Conservation (phyloP, 2,329 filamentous ascomycete species). For the Hymenoscyphus linearis region DNA sequence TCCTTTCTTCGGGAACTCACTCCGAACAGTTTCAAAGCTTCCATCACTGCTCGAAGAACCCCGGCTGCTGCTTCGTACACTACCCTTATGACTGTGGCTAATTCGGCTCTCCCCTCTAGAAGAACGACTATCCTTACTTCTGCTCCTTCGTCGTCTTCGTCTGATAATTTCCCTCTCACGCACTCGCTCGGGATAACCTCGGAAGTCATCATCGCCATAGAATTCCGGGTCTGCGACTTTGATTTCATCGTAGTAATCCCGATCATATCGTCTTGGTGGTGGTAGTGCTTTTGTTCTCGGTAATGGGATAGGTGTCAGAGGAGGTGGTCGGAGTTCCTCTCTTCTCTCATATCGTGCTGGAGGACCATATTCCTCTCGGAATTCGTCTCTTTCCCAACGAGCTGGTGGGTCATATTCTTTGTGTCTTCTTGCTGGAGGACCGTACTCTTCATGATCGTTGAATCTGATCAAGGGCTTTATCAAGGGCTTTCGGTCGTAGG, state of each 20-base stretch:
- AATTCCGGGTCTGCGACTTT: conserved; percentile 60
- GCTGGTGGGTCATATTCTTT: conserved; percentile 48
- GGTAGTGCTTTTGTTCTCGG: conserved; percentile 58
- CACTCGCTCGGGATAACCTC: conserved; percentile 53
- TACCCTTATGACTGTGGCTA: conserved; percentile 22
- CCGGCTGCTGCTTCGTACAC: conserved; percentile 35
- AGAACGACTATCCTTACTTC: conserved; percentile 30
- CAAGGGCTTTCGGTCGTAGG: conserved; percentile 71
- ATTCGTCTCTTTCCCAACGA: conserved; percentile 35
- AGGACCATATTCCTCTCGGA: conserved; percentile 56
- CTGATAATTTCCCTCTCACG: conserved; percentile 57
- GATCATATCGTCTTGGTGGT: conserved; percentile 53
- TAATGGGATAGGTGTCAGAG: conserved; percentile 57
- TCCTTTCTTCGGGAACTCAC: conserved; percentile 72
- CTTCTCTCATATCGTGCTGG: conserved; percentile 38
- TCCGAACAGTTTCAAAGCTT: conserved; percentile 45
- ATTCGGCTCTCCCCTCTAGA: conserved; percentile 16
- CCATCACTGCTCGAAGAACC: conserved; percentile 40
- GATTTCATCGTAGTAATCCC: conserved; percentile 60
- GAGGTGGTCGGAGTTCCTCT: conserved; percentile 40
- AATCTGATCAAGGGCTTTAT: conserved; percentile 53
- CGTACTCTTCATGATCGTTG: conserved; percentile 35
- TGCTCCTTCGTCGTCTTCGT: conserved; percentile 39
- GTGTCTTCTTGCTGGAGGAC: conserved; percentile 41
- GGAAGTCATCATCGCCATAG: conserved; percentile 68